Conservation (phyloP, 768 basidiomycete species). For the Mrakia frigida region DNA sequence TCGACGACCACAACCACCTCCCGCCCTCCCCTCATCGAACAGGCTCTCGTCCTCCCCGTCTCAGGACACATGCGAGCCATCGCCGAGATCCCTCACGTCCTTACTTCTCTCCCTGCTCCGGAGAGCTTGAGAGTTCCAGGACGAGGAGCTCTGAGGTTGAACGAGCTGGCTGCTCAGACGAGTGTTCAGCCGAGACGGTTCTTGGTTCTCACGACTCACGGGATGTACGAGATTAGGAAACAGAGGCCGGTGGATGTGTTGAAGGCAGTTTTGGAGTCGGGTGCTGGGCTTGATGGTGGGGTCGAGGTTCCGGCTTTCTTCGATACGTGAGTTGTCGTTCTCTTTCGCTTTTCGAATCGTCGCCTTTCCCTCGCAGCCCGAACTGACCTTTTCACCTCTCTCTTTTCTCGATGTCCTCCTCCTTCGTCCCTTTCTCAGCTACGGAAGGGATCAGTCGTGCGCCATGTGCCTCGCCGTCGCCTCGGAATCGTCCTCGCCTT, state of each 20-base stretch:
- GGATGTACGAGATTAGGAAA: slow-evolving; percentile 72
- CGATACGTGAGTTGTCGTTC: slow-evolving; percentile 56
- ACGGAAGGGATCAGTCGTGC: slow-evolving; percentile 85
- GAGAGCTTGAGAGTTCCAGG: slow-evolving; percentile 36
- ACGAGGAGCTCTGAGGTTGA: slow-evolving; percentile 43
- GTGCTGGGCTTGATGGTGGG: slow-evolving; percentile 42
- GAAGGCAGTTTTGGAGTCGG: slow-evolving; percentile 69
- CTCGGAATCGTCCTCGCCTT: slow-evolving; percentile 34
- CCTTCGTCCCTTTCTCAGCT: slow-evolving; percentile 50
- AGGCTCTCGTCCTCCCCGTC: slow-evolving; percentile 69
- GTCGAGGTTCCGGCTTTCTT: slow-evolving; percentile 81
- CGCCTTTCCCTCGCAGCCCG: background rate
- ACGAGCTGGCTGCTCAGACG: slow-evolving; percentile 78
- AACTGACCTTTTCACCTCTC: background rate
- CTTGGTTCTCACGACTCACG: slow-evolving; percentile 81
- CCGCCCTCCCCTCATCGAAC: slow-evolving; percentile 68
- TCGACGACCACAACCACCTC: background rate
- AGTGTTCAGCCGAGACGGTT: slow-evolving; percentile 70
- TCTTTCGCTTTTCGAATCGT: background rate
- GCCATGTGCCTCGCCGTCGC: slow-evolving; percentile 85
- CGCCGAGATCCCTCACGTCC: slow-evolving; percentile 49
- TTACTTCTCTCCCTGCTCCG: slow-evolving; percentile 39
- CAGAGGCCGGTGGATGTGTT: slow-evolving; percentile 80
- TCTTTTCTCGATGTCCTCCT: background rate
- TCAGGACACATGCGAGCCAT: slow-evolving; percentile 81